Evolutionary conservation across 306 rosid genomes (phyloP), one percentile per base, ranked within the genome.

Genomic region (Astragalus glycyphyllos): DNA sequence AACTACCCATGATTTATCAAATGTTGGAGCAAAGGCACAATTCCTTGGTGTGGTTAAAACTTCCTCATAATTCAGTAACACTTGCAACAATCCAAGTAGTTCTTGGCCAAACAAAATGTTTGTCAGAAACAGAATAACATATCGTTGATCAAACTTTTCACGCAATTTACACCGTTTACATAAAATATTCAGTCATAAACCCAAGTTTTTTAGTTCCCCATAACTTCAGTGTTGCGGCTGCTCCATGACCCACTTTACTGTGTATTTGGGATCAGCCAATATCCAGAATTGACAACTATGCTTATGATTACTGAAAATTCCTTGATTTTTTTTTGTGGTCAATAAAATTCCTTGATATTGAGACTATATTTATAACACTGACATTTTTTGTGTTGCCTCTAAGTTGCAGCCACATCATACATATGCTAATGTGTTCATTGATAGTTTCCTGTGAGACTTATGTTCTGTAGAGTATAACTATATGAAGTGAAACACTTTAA

Each of bases 341-440:
- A n/a, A n/a, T n/a, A 37, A 50, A 51, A 35, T 35, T 7, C 37
- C 48, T 15, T 15, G 57, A 62, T 40, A 8, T 40, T 40, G 44
- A 40, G 32, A 50, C 37, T 37, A 7, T 68, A 17, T 50, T 67
- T 16, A 3, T 32, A 47, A 51, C 7, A 4, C 17, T 37, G 73
- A 68, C 61, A 51, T 68, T 47, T 47, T 32, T 47, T 11, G 16
- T 50, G 45, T 17, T 11, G 13, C 47, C 37, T 72, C 41, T 58
- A 49, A 47, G 13, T 12, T 72, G 20, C 49, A 16, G 51, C 57
- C n/a, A n/a, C 53, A 60, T 72, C 42, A 35, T 48, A 51, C 42
- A 35, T 48, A 51, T n/a, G 60, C 40, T 62, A 73, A 40, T 51
- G 4, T 41, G 29, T 8, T 56, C 14, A 35, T 44, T 13, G 15